Evolutionary conservation across 176 grass and related monocot species (phyloP), one percentile per base, ranked within the genome.

Genomic region (Eleusine coracana): DNA sequence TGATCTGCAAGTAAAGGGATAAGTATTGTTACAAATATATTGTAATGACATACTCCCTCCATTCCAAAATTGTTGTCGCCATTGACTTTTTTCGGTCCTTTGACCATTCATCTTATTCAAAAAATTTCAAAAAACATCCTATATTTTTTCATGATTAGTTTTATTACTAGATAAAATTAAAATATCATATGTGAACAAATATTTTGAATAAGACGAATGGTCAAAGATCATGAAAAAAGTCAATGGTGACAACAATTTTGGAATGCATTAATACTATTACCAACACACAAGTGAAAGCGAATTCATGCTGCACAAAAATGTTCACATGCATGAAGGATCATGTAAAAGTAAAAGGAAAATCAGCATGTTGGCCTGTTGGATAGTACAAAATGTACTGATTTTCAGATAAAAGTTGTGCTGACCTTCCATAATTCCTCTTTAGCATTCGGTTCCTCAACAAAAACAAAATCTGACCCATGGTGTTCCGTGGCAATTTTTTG

Each of bases 351-450:
- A 71, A 66, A 44, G 25, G 29, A 75, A 73, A 37, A 56, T 49
- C 61, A 58, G 11, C 16, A 78, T 6, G 20, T 67, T 20, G 52
- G 4, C 21, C 48, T 6, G 20, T 67, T 36, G 40, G 20, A 51
- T 68, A 77, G 68, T 23, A 28, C 13, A 58, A 75, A 71, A 76
- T 82, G 6, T 29, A 76, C 5, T 34, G 51, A 34, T 66, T 17
- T 76, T 76, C 10, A 60, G 70, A 66, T 64, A 65, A 69, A 76
- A 20, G 5, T 10, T 66, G 4, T 66, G 44, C 91, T 86, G 42
- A 93, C 96, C 93, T 93, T 92, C 96, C 96, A 99, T 62, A 96
- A 52, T 77, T 99, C 96, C 9, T 70, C 10, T 90, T 96, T 99
- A 78, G 91, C 91, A 75, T 90, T 88, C 0, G 87, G 76, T 64